Evolutionary conservation across 2,329 filamentous ascomycete genomes (phyloP).

Genomic region (Aspergillus phoenicis): DNA sequence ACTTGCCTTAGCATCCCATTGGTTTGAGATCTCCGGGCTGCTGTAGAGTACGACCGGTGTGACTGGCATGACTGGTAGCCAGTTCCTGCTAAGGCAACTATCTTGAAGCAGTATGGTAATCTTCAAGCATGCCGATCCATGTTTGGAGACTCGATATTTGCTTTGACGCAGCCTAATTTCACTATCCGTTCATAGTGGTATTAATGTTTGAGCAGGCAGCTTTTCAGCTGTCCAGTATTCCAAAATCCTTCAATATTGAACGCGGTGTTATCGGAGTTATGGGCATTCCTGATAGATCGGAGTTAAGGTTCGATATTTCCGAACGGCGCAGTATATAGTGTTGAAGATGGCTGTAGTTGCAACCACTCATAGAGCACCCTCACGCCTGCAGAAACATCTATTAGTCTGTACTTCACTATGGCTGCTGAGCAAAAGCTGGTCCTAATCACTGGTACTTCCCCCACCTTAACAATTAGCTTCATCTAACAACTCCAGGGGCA

Average conservation of each 20-base stretch:
- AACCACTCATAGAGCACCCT: neutral
- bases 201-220: too few relatives aligned
- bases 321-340: neutral
- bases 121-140: neutral
- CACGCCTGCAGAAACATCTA: neutral
- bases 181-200: too few relatives aligned
- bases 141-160: too few relatives aligned
- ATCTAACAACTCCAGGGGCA: constrained; percentile 20
- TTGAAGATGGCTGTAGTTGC: neutral
- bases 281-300: neutral
- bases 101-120: neutral
- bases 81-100: neutral
- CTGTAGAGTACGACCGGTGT: neutral
- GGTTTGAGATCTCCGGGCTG: neutral
- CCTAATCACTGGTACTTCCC: constrained; percentile 1
- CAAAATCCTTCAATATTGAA: neutral
- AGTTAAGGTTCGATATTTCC: neutral
- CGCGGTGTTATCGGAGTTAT: neutral
- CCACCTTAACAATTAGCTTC: neutral
- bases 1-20: neutral
- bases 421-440: neutral
- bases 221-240: too few relatives aligned
- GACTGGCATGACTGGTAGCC: neutral
- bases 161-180: too few relatives aligned
- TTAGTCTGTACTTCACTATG: neutral